These are phyloP conservation scores for Fomitopsis schrenkii DNA, from an alignment of 1,284 basidiomycete species.

Conservation along the genomic window DNA sequence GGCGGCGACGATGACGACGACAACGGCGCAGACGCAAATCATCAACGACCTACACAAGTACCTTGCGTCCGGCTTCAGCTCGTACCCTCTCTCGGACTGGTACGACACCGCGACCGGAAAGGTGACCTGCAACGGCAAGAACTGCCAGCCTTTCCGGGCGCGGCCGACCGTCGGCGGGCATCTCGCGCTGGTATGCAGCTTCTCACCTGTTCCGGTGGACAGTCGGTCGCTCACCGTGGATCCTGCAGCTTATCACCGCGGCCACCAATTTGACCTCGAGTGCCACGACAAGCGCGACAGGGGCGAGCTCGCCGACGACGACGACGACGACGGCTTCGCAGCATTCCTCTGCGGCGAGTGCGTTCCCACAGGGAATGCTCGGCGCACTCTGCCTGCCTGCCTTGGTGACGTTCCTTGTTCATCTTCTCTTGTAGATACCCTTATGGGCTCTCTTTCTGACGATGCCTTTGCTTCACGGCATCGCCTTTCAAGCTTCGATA, in stretches of 20 bases:
- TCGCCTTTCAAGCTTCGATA: not conserved
- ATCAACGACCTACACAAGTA: slow-evolving; percentile 52
- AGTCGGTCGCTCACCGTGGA: not conserved
- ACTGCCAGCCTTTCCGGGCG: slow-evolving; percentile 40
- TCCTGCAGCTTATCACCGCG: not conserved
- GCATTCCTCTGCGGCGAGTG: not conserved
- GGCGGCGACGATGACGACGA: slow-evolving; percentile 47
- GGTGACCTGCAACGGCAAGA: slow-evolving; percentile 19
- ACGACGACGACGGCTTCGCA: not conserved
- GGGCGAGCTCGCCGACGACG: not conserved
- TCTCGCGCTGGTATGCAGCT: slow-evolving; percentile 34
- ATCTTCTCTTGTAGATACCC: not conserved
- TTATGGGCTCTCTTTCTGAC: no score
- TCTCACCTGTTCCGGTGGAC: not conserved
- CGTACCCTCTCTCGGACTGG: slow-evolving; percentile 56
- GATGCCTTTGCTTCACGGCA: not conserved
- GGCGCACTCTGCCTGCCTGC: not conserved
- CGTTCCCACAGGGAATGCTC: not conserved
- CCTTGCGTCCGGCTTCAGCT: slow-evolving; percentile 40
- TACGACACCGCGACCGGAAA: slow-evolving; percentile 52
- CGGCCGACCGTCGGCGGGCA: slow-evolving; percentile 61
- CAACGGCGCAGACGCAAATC: slow-evolving; percentile 44
- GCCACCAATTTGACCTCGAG: not conserved
- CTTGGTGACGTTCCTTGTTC: not conserved
- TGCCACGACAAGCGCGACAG: not conserved